phyloP scores from a whole-genome alignment of 768 basidiomycete genomes.

The Heimioporus sp. region DNA sequence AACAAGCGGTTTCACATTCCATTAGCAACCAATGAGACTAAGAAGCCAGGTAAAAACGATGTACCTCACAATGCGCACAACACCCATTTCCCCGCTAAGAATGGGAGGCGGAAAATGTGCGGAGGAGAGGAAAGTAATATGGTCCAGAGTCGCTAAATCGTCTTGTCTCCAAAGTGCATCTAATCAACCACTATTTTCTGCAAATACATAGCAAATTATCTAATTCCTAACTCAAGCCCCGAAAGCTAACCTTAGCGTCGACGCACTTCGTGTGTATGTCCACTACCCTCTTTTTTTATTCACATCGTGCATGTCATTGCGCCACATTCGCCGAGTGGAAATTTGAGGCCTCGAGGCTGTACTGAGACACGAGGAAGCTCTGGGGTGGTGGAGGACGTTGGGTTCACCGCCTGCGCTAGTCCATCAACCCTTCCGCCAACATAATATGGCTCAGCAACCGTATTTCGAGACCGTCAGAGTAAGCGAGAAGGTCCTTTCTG shows the following conservation, averaged over 20 bases:
- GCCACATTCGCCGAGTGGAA: constrained; percentile 19
- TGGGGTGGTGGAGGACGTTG: constrained; percentile 7
- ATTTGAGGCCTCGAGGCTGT: constrained; percentile 28
- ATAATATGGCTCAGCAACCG: constrained; percentile 38
- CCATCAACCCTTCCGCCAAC: constrained; percentile 5
- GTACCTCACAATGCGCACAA: background rate
- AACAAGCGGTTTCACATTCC: constrained; percentile 1
- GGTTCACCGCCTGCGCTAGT: constrained; percentile 4
- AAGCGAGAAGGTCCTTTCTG: constrained; percentile 12
- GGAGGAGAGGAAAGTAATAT: background rate
- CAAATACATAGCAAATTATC: constrained; percentile 19
- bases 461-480: constrained; percentile 73
- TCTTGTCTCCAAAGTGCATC: constrained; percentile 2
- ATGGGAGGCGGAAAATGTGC: constrained; percentile 3
- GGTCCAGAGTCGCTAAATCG: background rate
- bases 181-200: constrained; percentile 1
- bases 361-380: constrained; percentile 16
- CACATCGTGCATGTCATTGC: constrained; percentile 15
- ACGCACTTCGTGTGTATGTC: background rate
- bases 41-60: background rate
- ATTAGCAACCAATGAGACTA: background rate
- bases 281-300: constrained; percentile 15
- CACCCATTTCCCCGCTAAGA: background rate
- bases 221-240: constrained; percentile 18
- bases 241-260: constrained; percentile 10